phyloP scores from a whole-genome alignment of 345 rosid species.

The Gossypium mustelinum region DNA sequence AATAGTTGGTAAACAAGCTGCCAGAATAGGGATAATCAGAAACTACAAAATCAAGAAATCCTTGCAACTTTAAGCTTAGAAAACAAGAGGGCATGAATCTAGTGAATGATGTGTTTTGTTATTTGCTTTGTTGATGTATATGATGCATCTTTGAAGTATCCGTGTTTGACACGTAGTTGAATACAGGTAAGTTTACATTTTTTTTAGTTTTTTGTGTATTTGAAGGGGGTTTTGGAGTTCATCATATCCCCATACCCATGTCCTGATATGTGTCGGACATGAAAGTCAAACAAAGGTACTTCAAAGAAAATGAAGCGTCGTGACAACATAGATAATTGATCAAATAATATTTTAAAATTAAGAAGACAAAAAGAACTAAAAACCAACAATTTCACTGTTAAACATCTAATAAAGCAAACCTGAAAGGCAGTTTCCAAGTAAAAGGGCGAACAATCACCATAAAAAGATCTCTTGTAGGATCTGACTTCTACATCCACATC shows the following conservation, averaged over 20 bases:
- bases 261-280: background rate
- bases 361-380: background rate
- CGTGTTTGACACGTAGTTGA: too few species aligned
- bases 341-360: background rate
- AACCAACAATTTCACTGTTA: background rate
- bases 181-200: too few species aligned
- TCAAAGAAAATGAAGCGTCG: background rate
- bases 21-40: conserved; percentile 14
- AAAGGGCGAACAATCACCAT: conserved; percentile 83
- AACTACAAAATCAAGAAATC: background rate
- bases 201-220: too few species aligned
- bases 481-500: conserved; percentile 73
- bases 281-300: background rate
- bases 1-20: conserved; percentile 90
- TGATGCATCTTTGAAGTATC: too few species aligned
- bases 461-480: conserved; percentile 70
- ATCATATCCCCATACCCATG: too few species aligned
- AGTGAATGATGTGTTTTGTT: background rate
- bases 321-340: background rate
- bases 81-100: background rate
- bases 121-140: background rate
- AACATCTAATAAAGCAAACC: conserved; percentile 38
- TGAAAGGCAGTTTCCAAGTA: conserved; percentile 93
- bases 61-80: background rate
- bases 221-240: too few species aligned